phyloP scores from a whole-genome alignment of 331 rosid species.

The Rosa hybrid region DNA sequence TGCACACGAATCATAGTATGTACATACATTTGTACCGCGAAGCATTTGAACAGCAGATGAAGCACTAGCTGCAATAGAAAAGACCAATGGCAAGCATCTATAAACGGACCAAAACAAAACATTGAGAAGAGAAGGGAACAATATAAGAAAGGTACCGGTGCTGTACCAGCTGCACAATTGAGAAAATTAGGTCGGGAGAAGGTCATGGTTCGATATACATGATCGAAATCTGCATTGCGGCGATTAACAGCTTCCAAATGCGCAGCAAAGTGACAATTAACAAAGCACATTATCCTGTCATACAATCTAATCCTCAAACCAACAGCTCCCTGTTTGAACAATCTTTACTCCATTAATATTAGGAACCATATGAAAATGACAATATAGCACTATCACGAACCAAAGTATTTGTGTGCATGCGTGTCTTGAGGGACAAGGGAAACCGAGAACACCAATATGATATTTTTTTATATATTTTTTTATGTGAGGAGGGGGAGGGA shows the following conservation, averaged over 20 bases:
- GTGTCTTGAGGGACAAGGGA: neutral
- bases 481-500: neutral
- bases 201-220: conserved; percentile 87
- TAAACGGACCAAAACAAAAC: conserved; percentile 59
- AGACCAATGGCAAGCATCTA: conserved; percentile 74
- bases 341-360: conserved; percentile 36
- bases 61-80: conserved; percentile 84
- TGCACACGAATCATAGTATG: conserved; percentile 9
- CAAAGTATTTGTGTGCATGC: conserved; percentile 14
- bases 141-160: conserved; percentile 47
- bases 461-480: no score
- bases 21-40: conserved; percentile 77
- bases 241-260: conserved; percentile 93
- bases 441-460: neutral
- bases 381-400: conserved; percentile 10
- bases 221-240: conserved; percentile 92
- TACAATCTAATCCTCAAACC: conserved; percentile 92
- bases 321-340: conserved; percentile 94
- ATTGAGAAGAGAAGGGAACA: conserved; percentile 50
- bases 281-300: conserved; percentile 77
- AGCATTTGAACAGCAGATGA: conserved; percentile 61
- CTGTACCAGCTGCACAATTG: conserved; percentile 68
- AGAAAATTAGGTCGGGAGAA: conserved; percentile 60
- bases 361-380: conserved; percentile 4
- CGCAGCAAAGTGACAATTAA: conserved; percentile 99